Evolutionary conservation across 331 rosid genomes (phyloP).

Genomic region (Quercus lobata): DNA sequence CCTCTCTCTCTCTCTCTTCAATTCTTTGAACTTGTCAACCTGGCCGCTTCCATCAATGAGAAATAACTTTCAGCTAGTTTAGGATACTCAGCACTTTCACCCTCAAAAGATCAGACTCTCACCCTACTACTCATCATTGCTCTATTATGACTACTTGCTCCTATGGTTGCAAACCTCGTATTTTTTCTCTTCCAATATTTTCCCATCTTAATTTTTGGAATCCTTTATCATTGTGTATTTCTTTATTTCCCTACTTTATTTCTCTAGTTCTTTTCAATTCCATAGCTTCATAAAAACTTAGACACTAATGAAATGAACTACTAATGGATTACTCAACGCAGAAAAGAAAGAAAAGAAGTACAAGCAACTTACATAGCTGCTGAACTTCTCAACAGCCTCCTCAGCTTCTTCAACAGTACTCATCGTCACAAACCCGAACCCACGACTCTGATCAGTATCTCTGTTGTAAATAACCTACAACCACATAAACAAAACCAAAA

Average conservation of each 20-base stretch:
- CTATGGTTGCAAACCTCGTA: background rate
- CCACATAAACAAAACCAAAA: conserved; percentile 16
- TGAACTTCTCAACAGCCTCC: conserved; percentile 64
- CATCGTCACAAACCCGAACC: conserved; percentile 95
- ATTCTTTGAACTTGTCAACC: background rate
- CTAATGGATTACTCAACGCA: background rate
- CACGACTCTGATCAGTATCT: conserved; percentile 82
- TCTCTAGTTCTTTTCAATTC: background rate
- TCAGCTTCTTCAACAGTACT: conserved; percentile 85
- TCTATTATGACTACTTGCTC: background rate
- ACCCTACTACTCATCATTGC: background rate
- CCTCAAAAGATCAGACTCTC: background rate
- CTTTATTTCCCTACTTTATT: background rate
- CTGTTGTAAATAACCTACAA: conserved; percentile 85
- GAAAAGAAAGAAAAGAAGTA: background rate
- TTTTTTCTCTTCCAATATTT: background rate
- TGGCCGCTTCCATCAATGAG: background rate
- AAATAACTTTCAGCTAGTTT: background rate
- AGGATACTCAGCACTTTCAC: background rate
- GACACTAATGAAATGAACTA: background rate
- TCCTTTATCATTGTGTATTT: background rate
- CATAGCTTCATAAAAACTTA: background rate
- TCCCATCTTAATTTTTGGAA: background rate
- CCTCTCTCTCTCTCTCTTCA: background rate
- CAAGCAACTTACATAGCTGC: conserved; percentile 58